phyloP scores from a whole-genome alignment of 768 basidiomycete genomes.

The Galerina sulciceps region DNA sequence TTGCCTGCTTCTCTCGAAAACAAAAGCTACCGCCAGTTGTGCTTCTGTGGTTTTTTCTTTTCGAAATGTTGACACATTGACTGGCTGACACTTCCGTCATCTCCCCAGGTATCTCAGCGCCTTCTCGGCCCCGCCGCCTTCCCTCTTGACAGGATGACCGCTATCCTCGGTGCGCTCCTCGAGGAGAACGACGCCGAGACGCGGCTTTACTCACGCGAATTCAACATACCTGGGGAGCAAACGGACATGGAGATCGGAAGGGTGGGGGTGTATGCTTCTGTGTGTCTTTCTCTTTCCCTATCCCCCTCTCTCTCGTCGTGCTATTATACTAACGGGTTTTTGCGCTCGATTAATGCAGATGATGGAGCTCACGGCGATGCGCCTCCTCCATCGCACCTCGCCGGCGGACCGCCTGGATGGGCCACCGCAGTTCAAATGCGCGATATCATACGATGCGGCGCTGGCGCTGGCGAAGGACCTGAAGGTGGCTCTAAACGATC shows the following conservation, averaged over 20 bases:
- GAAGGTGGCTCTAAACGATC: constrained; percentile 61
- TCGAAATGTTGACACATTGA: background rate
- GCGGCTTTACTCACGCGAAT: constrained; percentile 48
- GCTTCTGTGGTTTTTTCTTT: background rate
- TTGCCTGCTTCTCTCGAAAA: too few relatives aligned
- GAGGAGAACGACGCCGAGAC: constrained; percentile 71
- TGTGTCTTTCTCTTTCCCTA: constrained; percentile 27
- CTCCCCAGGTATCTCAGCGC: constrained; percentile 67
- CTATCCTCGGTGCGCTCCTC: constrained; percentile 76
- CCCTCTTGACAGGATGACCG: constrained; percentile 77
- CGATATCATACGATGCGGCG: constrained; percentile 63
- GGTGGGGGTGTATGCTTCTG: constrained; percentile 61
- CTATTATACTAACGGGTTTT: background rate
- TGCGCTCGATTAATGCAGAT: constrained; percentile 45
- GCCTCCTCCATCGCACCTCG: constrained; percentile 69
- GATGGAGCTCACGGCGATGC: constrained; percentile 64
- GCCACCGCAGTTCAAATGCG: constrained; percentile 74
- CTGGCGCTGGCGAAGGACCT: constrained; percentile 62
- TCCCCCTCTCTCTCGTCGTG: background rate
- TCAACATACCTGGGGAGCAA: constrained; percentile 65
- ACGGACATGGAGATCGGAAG: constrained; percentile 76
- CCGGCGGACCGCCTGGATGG: constrained; percentile 67
- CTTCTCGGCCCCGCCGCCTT: constrained; percentile 81
- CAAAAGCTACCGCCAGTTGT: too few relatives aligned
- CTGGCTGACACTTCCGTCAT: background rate